phyloP scores from a whole-genome alignment of 495 filamentous ascomycete species.

The Tirmania nivea region DNA sequence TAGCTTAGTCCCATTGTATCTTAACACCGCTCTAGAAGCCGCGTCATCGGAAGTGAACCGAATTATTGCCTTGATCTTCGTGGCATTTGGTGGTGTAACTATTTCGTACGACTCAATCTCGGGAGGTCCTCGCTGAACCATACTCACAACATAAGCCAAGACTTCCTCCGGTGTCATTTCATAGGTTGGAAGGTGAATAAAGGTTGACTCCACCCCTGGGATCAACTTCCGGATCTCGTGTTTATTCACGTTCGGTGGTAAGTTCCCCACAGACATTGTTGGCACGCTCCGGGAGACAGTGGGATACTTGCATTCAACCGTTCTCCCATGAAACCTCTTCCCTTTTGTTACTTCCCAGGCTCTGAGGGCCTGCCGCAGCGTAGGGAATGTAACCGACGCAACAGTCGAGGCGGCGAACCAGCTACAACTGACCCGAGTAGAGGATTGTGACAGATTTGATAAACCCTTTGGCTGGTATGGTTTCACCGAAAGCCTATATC shows the following conservation, averaged over 20 bases:
- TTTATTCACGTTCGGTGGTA: conserved; percentile 4
- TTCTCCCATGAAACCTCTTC: conserved; percentile 4
- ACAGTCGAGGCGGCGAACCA: conserved; percentile 10
- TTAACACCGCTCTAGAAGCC: conserved; percentile 4
- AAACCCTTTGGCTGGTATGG: conserved; percentile 1
- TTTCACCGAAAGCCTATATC: conserved; percentile 3
- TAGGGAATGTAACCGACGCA: conserved; percentile 3
- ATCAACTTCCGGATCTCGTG: conserved; percentile 4
- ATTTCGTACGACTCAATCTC: conserved; percentile 10
- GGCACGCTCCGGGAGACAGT: too few relatives aligned
- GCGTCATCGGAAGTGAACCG: conserved; percentile 7
- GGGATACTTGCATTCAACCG: conserved; percentile 4
- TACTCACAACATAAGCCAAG: conserved; percentile 5
- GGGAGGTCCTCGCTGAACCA: conserved; percentile 2
- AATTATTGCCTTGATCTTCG: conserved; percentile 6
- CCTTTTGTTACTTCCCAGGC: not conserved
- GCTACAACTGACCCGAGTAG: conserved; percentile 11
- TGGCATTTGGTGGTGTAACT: conserved; percentile 3
- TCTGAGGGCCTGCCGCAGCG: not conserved
- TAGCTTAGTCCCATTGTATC: conserved; percentile 1
- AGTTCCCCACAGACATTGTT: not conserved
- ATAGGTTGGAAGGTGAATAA: conserved; percentile 4
- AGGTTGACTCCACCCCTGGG: not conserved
- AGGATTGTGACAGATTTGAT: conserved; percentile 3
- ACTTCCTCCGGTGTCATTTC: conserved; percentile 5